phyloP scores from a whole-genome alignment of 2,329 filamentous ascomycete genomes.

The Microsporum audouinii region DNA sequence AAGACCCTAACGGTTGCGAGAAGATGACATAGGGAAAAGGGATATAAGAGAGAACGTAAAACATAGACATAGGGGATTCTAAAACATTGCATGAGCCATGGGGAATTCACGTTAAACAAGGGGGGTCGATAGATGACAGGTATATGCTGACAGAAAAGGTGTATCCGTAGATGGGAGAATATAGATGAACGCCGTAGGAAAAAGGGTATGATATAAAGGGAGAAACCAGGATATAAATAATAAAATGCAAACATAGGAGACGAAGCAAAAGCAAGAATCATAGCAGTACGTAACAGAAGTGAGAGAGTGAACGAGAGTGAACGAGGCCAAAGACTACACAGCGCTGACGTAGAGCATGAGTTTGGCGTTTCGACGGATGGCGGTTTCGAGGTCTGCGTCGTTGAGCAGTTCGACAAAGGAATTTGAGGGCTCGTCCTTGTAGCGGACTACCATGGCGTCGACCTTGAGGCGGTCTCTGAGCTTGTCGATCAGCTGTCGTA shows the following conservation, averaged over 20 bases:
- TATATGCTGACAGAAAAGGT: slow-evolving; percentile 1
- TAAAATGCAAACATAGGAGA: not conserved
- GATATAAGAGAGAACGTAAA: not conserved
- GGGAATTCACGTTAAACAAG: not conserved
- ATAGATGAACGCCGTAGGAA: not conserved
- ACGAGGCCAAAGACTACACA: slow-evolving; percentile 15
- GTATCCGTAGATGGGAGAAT: slow-evolving; percentile 1
- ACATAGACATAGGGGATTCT: not conserved
- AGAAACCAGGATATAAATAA: not conserved
- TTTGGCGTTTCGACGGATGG: slow-evolving; percentile 76
- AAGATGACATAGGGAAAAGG: not conserved
- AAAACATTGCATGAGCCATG: not conserved
- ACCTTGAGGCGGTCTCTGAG: slow-evolving; percentile 75
- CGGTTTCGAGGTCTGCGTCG: slow-evolving; percentile 69
- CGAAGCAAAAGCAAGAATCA: not conserved
- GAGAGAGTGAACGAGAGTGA: not conserved
- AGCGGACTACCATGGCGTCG: slow-evolving; percentile 63
- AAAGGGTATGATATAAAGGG: not conserved
- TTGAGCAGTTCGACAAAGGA: slow-evolving; percentile 63
- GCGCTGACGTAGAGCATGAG: slow-evolving; percentile 58
- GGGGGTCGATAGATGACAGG: not conserved
- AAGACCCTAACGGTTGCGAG: not conserved
- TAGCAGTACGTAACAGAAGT: not conserved
- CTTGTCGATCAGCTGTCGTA: slow-evolving; percentile 68
- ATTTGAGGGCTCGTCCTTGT: slow-evolving; percentile 71